Conservation (phyloP, 192 early-diverging fungal species). For the Umbelopsis vinacea region DNA sequence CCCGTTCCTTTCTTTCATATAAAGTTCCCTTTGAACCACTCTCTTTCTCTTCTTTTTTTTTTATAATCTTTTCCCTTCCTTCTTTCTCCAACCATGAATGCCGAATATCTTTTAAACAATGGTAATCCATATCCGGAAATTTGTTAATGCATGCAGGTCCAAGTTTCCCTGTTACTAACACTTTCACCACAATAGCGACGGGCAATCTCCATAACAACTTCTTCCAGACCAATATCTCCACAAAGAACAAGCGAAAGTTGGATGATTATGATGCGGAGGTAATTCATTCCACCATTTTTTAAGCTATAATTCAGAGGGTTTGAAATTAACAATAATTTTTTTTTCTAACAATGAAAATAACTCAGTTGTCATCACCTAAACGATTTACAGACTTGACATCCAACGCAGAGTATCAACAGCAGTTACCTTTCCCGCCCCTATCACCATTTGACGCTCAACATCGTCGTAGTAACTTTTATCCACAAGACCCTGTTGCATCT, state of each 20-base stretch:
- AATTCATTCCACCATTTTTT: not conserved
- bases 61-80: not conserved
- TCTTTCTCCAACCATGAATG: constrained; percentile 1
- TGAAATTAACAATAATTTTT: not conserved
- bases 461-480: constrained; percentile 1
- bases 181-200: not conserved
- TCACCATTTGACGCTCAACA: constrained; percentile 13
- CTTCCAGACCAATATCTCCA: not conserved
- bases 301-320: not conserved
- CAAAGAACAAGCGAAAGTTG: constrained; percentile 14
- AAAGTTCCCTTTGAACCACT: not conserved
- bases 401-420: not conserved
- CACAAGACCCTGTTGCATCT: not conserved
- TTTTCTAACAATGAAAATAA: constrained; percentile 1
- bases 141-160: constrained; percentile 20
- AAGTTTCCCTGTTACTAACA: not conserved
- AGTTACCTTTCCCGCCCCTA: not conserved
- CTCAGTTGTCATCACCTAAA: constrained; percentile 18
- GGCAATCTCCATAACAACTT: not conserved
- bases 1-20: constrained; percentile 21
- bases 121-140: constrained; percentile 23
- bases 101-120: constrained; percentile 22
- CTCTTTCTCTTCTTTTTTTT: not conserved
- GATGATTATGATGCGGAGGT: constrained; percentile 23
- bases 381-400: constrained; percentile 10